Conservation (phyloP, 2,329 filamentous ascomycete species). For the Fusarium humuli region DNA sequence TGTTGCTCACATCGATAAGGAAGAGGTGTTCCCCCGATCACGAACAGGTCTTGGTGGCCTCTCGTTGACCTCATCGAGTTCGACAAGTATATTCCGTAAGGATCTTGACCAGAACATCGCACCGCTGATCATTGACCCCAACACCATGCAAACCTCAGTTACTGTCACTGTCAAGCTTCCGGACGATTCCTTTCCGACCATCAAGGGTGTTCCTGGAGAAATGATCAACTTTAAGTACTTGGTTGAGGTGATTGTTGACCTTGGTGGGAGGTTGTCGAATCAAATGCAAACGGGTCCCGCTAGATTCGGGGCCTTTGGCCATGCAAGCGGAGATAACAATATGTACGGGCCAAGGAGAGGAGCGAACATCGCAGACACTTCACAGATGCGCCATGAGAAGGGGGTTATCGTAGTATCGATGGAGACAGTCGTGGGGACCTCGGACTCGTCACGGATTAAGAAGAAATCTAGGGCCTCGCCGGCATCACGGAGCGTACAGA, state of each 20-base stretch:
- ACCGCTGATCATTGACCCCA: slow-evolving; percentile 88
- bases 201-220: slow-evolving; percentile 86
- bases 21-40: slow-evolving; percentile 89
- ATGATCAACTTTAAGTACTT: slow-evolving; percentile 98
- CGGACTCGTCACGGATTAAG: slow-evolving; percentile 70
- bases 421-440: slow-evolving; percentile 87
- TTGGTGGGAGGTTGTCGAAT: slow-evolving; percentile 86
- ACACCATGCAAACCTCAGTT: slow-evolving; percentile 80
- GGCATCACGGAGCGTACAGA: slow-evolving; percentile 45
- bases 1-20: slow-evolving; percentile 77
- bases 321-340: slow-evolving; percentile 45
- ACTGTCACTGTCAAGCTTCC: slow-evolving; percentile 88
- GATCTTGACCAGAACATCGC: slow-evolving; percentile 90
- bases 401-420: slow-evolving; percentile 90
- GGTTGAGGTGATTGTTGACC: slow-evolving; percentile 90
- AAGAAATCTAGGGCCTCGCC: slow-evolving; percentile 44
- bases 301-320: slow-evolving; percentile 54
- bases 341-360: slow-evolving; percentile 50
- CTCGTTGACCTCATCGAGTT: slow-evolving; percentile 85
- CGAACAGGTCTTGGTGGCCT: slow-evolving; percentile 87
- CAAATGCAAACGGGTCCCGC: slow-evolving; percentile 72
- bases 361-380: slow-evolving; percentile 85
- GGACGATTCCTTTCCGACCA: slow-evolving; percentile 92
- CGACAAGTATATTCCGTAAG: slow-evolving; percentile 93
- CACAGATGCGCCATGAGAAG: slow-evolving; percentile 86